A percentile compares a stretch with the other conserved stretches of the same genome.
Conservation (phyloP, 371 early-diverging fungal genomes). For the Choanephora cucurbitarum region DNA sequence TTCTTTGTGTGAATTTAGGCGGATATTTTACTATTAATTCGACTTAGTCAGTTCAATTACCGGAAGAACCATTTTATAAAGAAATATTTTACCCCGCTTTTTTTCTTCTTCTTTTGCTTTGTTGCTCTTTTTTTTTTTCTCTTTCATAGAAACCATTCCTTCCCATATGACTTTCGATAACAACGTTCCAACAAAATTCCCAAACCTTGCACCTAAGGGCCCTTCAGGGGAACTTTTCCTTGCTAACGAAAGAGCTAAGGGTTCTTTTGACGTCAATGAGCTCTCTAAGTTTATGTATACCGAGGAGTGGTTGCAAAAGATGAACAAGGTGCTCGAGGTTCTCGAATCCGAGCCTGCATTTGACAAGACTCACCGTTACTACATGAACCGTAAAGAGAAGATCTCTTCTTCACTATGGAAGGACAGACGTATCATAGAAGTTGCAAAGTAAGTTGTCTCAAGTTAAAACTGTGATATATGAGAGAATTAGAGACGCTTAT, state of each 20-base stretch:
- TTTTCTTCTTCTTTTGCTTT: neutral
- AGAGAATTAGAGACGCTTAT: too few relatives aligned
- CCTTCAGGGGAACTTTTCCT: conserved; percentile 63
- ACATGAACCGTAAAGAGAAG: conserved; percentile 53
- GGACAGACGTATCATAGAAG: conserved; percentile 56
- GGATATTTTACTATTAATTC: neutral
- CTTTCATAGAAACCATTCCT: neutral
- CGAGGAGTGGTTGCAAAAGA: conserved; percentile 53
- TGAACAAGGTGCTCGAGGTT: conserved; percentile 51
- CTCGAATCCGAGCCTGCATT: conserved; percentile 62
- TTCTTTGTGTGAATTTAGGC: neutral
- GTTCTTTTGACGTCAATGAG: conserved; percentile 56
- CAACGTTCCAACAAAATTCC: conserved; percentile 51
- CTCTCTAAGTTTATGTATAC: conserved; percentile 58
- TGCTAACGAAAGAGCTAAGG: conserved; percentile 59
- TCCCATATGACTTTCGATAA: conserved; percentile 36
- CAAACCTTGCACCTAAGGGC: conserved; percentile 52
- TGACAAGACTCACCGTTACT: conserved; percentile 60
- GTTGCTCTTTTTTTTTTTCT: neutral
- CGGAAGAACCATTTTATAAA: neutral
- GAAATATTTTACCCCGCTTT: neutral
- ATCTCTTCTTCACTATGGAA: conserved; percentile 51
- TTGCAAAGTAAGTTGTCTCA: conserved; percentile 44
- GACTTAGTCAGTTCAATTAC: conserved; percentile 3
- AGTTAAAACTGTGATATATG: neutral